These are phyloP conservation scores for Pestalotiopsis sp. DNA, from an alignment of 2,329 filamentous ascomycete genomes.

Conservation along the genomic window DNA sequence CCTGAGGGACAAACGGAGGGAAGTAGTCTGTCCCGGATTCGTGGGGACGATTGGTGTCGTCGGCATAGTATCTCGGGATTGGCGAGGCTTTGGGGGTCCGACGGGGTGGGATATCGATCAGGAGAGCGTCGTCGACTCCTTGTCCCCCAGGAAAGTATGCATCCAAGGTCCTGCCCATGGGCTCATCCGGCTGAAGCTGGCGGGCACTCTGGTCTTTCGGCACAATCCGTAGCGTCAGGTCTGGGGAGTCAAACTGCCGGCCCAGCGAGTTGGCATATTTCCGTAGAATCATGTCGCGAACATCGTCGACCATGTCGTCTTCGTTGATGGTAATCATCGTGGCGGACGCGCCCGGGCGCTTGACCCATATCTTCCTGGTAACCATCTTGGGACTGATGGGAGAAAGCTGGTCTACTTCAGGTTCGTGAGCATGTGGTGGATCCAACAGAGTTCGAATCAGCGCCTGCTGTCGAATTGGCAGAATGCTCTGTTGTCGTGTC, in stretches of 20 bases:
- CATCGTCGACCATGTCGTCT: slow-evolving; percentile 91
- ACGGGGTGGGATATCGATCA: slow-evolving; percentile 82
- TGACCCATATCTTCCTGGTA: slow-evolving; percentile 92
- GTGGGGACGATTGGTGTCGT: slow-evolving; percentile 33
- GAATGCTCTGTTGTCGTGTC: slow-evolving; percentile 46
- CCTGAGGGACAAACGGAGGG: slow-evolving; percentile 32
- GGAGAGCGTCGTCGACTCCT: slow-evolving; percentile 81
- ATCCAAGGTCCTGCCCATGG: slow-evolving; percentile 77
- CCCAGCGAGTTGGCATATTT: slow-evolving; percentile 96
- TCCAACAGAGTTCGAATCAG: slow-evolving; percentile 58
- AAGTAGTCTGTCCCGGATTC: slow-evolving; percentile 38
- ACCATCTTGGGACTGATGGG: slow-evolving; percentile 56
- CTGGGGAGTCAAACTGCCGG: slow-evolving; percentile 85
- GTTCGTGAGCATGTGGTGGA: slow-evolving; percentile 41
- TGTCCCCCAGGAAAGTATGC: slow-evolving; percentile 86
- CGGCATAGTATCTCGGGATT: slow-evolving; percentile 32
- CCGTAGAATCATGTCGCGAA: slow-evolving; percentile 86
- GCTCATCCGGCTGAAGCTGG: slow-evolving; percentile 82
- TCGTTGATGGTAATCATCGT: slow-evolving; percentile 85
- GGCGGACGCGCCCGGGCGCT: slow-evolving; percentile 80
- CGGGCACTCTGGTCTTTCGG: slow-evolving; percentile 70
- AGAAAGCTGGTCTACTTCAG: slow-evolving; percentile 37
- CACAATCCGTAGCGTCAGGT: slow-evolving; percentile 78
- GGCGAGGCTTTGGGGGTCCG: slow-evolving; percentile 84
- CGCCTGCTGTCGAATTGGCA: slow-evolving; percentile 46